Evolutionary conservation across 306 rosid genomes (phyloP).

Genomic region (Vicia faba): DNA sequence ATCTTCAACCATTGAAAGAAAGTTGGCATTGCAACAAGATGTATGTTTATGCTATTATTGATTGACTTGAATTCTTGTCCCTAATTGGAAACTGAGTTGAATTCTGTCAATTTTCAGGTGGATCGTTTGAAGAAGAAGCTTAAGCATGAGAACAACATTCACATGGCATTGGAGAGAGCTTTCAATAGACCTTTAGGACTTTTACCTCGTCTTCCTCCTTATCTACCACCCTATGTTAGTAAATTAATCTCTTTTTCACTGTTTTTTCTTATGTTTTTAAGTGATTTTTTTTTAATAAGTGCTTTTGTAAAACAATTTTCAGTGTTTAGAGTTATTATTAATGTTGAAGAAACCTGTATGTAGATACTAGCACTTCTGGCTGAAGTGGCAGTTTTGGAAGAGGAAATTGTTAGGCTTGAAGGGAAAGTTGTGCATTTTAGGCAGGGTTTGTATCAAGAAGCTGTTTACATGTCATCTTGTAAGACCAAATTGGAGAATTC

Average conservation of each 20-base stretch:
- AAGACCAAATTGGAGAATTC: slow-evolving; percentile 58
- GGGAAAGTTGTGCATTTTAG: slow-evolving; percentile 76
- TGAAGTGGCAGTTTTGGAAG: slow-evolving; percentile 97
- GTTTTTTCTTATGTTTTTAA: background rate
- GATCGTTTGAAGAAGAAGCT: slow-evolving; percentile 91
- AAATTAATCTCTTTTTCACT: background rate
- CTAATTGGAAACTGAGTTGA: slow-evolving; percentile 24
- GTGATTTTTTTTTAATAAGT: slow-evolving; percentile 25
- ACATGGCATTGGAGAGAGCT: slow-evolving; percentile 88
- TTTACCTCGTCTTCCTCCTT: slow-evolving; percentile 93
- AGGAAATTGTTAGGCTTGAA: slow-evolving; percentile 95
- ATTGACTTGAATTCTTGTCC: background rate
- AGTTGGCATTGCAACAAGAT: slow-evolving; percentile 80
- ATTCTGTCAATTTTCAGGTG: slow-evolving; percentile 53
- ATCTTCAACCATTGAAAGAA: slow-evolving; percentile 60
- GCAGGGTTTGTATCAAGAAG: slow-evolving; percentile 87
- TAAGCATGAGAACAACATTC: slow-evolving; percentile 81
- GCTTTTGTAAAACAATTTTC: slow-evolving; percentile 21
- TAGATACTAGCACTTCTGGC: slow-evolving; percentile 87
- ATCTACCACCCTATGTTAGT: slow-evolving; percentile 85
- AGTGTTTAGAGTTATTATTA: slow-evolving; percentile 15
- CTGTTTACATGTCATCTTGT: slow-evolving; percentile 73
- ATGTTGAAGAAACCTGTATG: slow-evolving; percentile 24
- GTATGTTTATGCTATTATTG: slow-evolving; percentile 37
- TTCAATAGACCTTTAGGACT: slow-evolving; percentile 91